These are phyloP conservation scores for Apodospora peruviana DNA, from an alignment of 495 filamentous ascomycete species.

Conservation along the genomic window DNA sequence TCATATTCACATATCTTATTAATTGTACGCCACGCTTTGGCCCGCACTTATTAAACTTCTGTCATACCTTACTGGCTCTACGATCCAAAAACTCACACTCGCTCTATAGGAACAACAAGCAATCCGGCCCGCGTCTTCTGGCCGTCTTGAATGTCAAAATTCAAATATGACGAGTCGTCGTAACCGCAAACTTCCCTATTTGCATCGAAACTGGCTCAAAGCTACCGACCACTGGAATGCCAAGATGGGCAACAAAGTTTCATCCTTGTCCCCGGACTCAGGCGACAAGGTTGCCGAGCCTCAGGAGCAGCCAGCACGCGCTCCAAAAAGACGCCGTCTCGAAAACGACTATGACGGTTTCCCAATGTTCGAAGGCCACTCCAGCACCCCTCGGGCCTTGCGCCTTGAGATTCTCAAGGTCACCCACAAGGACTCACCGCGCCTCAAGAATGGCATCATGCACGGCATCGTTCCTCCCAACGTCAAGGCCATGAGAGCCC, in stretches of 20 bases:
- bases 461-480: slow-evolving; percentile 31
- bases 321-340: slow-evolving; percentile 36
- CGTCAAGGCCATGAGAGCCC: slow-evolving; percentile 34
- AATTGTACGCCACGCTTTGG: no score
- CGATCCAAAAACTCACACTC: no score
- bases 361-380: slow-evolving; percentile 24
- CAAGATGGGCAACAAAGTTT: slow-evolving; percentile 38
- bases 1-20: no score
- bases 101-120: no score
- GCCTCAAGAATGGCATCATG: slow-evolving; percentile 31
- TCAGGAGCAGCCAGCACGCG: slow-evolving; percentile 17
- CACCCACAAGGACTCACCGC: slow-evolving; percentile 36
- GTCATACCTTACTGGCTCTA: no score
- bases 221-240: slow-evolving; percentile 21
- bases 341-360: slow-evolving; percentile 27
- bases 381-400: slow-evolving; percentile 27
- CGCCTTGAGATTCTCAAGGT: slow-evolving; percentile 45
- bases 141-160: slow-evolving; percentile 6
- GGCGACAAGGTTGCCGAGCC: slow-evolving; percentile 26
- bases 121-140: no score
- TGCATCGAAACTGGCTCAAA: slow-evolving; percentile 32
- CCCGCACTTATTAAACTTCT: no score
- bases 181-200: slow-evolving; percentile 25
- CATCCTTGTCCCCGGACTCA: slow-evolving; percentile 19
- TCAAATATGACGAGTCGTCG: slow-evolving; percentile 20